phyloP scores from a whole-genome alignment of 352 stramenopile species.

The Phytophthora idaei region DNA sequence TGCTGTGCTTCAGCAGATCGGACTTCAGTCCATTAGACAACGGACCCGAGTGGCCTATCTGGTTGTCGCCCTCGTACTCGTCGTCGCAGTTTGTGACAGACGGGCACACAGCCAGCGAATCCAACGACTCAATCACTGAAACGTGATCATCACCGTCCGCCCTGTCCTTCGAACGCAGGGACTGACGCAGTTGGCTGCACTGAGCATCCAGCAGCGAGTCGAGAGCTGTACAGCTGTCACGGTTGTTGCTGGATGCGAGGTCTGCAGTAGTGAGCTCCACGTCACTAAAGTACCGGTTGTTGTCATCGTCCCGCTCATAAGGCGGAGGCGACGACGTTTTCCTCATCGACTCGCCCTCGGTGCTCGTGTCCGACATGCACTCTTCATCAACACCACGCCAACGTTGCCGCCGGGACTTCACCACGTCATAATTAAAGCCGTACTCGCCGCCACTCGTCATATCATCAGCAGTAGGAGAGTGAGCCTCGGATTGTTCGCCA shows the following conservation, averaged over 20 bases:
- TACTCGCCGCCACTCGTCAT: constrained; percentile 44
- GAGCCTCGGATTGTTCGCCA: constrained; percentile 47
- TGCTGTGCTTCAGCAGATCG: constrained; percentile 39
- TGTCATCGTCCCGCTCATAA: constrained; percentile 34
- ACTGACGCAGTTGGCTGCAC: constrained; percentile 36
- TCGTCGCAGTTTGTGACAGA: constrained; percentile 37
- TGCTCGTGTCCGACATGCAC: constrained; percentile 67
- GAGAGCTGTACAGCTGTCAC: constrained; percentile 17
- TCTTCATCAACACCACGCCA: constrained; percentile 52
- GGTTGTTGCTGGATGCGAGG: constrained; percentile 25
- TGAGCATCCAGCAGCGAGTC: constrained; percentile 42
- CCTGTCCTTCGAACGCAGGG: constrained; percentile 24
- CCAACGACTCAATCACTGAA: constrained; percentile 33
- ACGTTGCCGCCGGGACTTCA: constrained; percentile 42
- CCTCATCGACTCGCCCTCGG: constrained; percentile 40
- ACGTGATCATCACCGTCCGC: constrained; percentile 23
- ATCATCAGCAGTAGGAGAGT: constrained; percentile 46
- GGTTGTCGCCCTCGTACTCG: constrained; percentile 40
- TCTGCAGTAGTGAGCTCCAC: constrained; percentile 38
- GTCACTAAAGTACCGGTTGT: constrained; percentile 38
- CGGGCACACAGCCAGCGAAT: constrained; percentile 38
- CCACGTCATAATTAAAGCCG: constrained; percentile 46
- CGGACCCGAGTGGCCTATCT: constrained; percentile 27
- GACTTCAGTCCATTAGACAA: constrained; percentile 22
- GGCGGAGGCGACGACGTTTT: constrained; percentile 38